Evolutionary conservation across 176 grass and related monocot species (phyloP), one percentile per base, ranked within the genome.

Genomic region (Ampelocalamus luodianensis): DNA sequence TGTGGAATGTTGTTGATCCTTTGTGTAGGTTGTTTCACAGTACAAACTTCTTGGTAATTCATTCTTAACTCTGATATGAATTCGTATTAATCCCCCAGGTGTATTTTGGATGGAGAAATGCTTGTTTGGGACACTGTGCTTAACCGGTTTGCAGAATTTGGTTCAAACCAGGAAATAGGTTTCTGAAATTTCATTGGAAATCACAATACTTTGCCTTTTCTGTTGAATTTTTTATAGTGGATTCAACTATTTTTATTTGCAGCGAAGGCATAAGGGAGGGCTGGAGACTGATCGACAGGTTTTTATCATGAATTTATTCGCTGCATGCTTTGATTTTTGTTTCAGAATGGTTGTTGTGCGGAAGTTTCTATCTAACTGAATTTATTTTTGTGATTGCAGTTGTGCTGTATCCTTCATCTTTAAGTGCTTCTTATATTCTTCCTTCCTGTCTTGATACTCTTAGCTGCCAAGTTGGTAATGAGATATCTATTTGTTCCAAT

Each of bases 141-240:
- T 82, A 94, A 95, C 68, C 89, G 85, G 68, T 98, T 98, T 88
- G 95, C 93, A 45, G 95, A 97, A 88, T 97, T 97, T 87, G 95
- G 95, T 82, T 95, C 95, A 88, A 97, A 92, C 73, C 95, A 97
- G 80, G 95, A 97, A 90, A 97, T 97, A 95, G 95, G 95, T 97
- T 77, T 76, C 60, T 87, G 42, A 71, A 76, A 84, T 91, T 85
- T 71, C 71, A 61, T 66, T 74, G 23, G 37, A 82, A 83, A 48
- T 84, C 69, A 22, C 16, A 79, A 66, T 43, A 18, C 3, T 77
- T 71, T 71, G 38, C 14, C 11, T 24, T 63, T 59, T 85, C 12
- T 56, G 26, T 65, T 71, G 58, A 64, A 23, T 87, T 22, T 75
- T 77, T 74, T 77, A 76, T 27, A 86, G 55, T 81, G 32, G 54